A percentile compares a stretch with the other conserved stretches of the same genome.
Conservation (phyloP, 495 filamentous ascomycete species). For the Aspergillus panamensis region DNA sequence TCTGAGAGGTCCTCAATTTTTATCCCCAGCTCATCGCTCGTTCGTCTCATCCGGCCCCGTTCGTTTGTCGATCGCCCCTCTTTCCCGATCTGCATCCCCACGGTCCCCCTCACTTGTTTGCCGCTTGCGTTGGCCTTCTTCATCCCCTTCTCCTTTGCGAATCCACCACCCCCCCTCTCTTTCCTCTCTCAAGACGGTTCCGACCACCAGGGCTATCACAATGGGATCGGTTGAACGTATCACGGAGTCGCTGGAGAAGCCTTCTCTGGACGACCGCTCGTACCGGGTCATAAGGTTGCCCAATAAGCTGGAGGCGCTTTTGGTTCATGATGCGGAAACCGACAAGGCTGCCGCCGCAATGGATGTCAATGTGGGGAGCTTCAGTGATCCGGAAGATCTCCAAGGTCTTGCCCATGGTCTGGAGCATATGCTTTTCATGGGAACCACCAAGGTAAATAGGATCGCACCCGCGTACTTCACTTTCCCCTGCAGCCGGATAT, state of each 20-base stretch:
- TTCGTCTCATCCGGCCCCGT: slow-evolving; percentile 17
- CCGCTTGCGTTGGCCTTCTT: slow-evolving; percentile 12
- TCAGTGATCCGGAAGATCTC: slow-evolving; percentile 86
- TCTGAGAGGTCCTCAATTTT: slow-evolving; percentile 27
- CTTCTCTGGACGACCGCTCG: slow-evolving; percentile 79
- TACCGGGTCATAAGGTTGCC: slow-evolving; percentile 84
- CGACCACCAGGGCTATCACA: slow-evolving; percentile 23
- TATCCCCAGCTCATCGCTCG: slow-evolving; percentile 22
- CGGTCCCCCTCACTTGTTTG: slow-evolving; percentile 13
- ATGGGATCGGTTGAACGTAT: slow-evolving; percentile 60
- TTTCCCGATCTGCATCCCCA: slow-evolving; percentile 19
- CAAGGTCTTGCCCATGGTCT: slow-evolving; percentile 92
- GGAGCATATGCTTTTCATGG: slow-evolving; percentile 96
- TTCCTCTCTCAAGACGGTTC: slow-evolving; percentile 21
- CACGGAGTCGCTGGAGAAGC: slow-evolving; percentile 78
- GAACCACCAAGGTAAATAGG: slow-evolving; percentile 77
- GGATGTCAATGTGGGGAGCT: slow-evolving; percentile 94
- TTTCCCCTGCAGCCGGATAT: neutral
- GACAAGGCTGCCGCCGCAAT: slow-evolving; percentile 95
- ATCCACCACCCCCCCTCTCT: slow-evolving; percentile 8
- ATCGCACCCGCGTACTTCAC: neutral
- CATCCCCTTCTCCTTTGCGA: neutral
- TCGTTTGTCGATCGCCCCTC: slow-evolving; percentile 21
- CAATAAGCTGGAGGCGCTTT: slow-evolving; percentile 88
- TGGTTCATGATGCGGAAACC: slow-evolving; percentile 92